Percentiles rank a stretch among this genome's conserved stretches.
These are phyloP conservation scores for Fusarium sp. DNA, from an alignment of 2,329 filamentous ascomycete genomes.

Conservation along the genomic window DNA sequence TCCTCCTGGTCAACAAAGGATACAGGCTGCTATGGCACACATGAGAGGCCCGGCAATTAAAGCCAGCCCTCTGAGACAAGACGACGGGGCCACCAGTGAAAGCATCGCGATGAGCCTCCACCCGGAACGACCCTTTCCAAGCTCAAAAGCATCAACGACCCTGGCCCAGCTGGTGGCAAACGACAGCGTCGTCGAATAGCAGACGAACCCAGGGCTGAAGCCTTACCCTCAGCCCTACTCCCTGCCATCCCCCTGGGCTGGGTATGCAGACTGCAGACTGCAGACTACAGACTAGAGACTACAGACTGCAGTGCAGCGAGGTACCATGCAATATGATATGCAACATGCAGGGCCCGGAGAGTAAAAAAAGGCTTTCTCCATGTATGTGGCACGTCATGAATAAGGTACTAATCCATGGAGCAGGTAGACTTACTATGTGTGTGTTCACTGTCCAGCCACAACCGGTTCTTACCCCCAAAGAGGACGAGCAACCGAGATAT, in stretches of 20 bases:
- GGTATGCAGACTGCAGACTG: constrained; percentile 25
- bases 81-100: constrained; percentile 36
- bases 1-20: constrained; percentile 11
- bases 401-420: constrained; percentile 9
- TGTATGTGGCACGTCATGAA: constrained; percentile 43
- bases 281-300: constrained; percentile 36
- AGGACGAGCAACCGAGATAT: constrained; percentile 29
- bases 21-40: constrained; percentile 23
- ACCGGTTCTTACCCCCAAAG: constrained; percentile 25
- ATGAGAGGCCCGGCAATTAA: constrained; percentile 43
- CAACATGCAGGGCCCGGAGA: constrained; percentile 28
- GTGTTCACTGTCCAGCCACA: constrained; percentile 24
- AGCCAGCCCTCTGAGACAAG: constrained; percentile 37
- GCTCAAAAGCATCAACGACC: constrained; percentile 43
- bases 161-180: constrained; percentile 49
- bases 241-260: constrained; percentile 20
- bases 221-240: constrained; percentile 47
- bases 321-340: constrained; percentile 22
- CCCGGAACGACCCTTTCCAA: constrained; percentile 43
- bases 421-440: not conserved
- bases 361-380: constrained; percentile 25
- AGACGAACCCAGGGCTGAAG: constrained; percentile 37
- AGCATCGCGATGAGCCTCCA: constrained; percentile 40
- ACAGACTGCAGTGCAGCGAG: constrained; percentile 38
- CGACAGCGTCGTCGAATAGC: constrained; percentile 30